Evolutionary conservation across 768 basidiomycete species (phyloP), one percentile per base, ranked within the genome.

Genomic region (Leccinum truebloodii): DNA sequence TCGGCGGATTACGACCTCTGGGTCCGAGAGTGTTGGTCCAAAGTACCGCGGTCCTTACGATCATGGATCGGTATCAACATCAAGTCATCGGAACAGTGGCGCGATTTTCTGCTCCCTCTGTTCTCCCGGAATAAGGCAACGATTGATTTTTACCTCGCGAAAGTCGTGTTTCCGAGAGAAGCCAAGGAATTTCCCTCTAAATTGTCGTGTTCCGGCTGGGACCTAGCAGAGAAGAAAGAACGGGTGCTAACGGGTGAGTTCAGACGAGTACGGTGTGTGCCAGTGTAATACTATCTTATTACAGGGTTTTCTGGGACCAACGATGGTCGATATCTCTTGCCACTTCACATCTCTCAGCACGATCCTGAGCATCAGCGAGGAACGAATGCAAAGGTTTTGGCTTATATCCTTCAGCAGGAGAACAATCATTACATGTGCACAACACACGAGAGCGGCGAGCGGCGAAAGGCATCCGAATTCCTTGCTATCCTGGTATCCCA

Each of bases 351-450:
- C n/a, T 56, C 61, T 9, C 75, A 76, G 35, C 58, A 49, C 9
- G 75, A 76, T 41, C 65, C 65, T 1, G 58, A 65, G 10, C 67
- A 67, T 50, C 74, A 76, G 37, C 66, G 59, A 3, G 70, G 75
- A 30, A 85, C 83, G 3, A 85, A 83, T 49, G 84, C 84, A 0
- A 74, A 72, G 65, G 65, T 70, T 55, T 59, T 76, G 2, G 55
- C 67, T 0, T 71, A 76, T 28, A 65, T 76, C 16, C 58, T 78
- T 1, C 74, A 66, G 34, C 66, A 62, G 41, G 59, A 71, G 56
- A 59, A 60, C 26, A 54, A 63, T 49, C n/a, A 64, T 61, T 63
- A 71, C 62, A 64, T 58, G 52, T 65, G 60, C 12, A 52, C 59
- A 18, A 46, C 59, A 3, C 46, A 46, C 30, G 32, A 39, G 10